Evolutionary conservation across 768 basidiomycete species (phyloP).

Genomic region (Gautieria morchelliformis): DNA sequence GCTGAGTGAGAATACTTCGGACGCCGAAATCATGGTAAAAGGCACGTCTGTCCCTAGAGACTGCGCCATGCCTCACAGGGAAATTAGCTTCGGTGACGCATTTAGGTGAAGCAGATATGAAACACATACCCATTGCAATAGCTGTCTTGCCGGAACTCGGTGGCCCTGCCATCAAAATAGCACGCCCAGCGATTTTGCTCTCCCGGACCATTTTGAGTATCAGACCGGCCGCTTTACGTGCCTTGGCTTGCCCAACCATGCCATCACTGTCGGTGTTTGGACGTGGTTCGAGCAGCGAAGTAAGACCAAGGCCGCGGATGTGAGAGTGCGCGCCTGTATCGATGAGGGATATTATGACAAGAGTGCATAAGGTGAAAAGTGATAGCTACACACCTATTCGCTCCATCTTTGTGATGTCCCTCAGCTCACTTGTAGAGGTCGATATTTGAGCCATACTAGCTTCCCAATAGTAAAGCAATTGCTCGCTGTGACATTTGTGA

Average conservation of each 20-base stretch:
- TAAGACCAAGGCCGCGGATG: constrained; percentile 90
- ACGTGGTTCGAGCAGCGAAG: constrained; percentile 84
- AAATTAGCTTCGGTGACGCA: not conserved
- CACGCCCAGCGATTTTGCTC: constrained; percentile 88
- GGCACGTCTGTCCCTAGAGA: constrained; percentile 90
- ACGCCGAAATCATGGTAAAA: constrained; percentile 95
- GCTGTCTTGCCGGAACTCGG: constrained; percentile 98
- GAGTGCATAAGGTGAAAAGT: not conserved
- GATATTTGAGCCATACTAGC: constrained; percentile 48
- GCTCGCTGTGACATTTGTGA: too few species aligned
- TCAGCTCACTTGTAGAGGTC: constrained; percentile 67
- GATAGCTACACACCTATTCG: constrained; percentile 53
- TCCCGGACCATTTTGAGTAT: constrained; percentile 98
- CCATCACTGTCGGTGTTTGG: constrained; percentile 65
- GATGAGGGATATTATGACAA: constrained; percentile 6
- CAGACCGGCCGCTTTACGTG: constrained; percentile 95
- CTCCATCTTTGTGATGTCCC: constrained; percentile 89
- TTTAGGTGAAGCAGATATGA: not conserved
- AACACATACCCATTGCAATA: constrained; percentile 77
- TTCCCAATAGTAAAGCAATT: too few species aligned
- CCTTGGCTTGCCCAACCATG: constrained; percentile 95
- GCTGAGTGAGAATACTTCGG: constrained; percentile 95
- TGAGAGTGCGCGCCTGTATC: constrained; percentile 79
- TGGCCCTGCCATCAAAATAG: constrained; percentile 95
- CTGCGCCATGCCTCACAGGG: constrained; percentile 83